Conservation (phyloP, 2,329 filamentous ascomycete genomes). For the Diaporthe citriasiana region DNA sequence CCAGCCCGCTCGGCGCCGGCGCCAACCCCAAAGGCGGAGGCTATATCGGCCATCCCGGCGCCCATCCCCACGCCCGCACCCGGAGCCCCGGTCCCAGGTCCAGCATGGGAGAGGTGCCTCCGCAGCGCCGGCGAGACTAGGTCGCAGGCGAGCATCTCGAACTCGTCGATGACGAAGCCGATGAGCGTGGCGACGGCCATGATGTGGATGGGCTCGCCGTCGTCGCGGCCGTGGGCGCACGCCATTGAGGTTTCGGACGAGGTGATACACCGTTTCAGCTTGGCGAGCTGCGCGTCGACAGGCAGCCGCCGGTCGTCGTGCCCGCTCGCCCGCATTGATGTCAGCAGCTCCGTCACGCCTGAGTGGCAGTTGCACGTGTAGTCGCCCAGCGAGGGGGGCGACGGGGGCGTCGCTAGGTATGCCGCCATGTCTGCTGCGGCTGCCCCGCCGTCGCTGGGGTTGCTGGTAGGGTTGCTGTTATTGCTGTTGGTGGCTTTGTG, state of each 20-base stretch:
- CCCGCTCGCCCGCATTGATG: background rate
- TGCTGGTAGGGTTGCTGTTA: background rate
- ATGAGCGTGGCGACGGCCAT: constrained; percentile 31
- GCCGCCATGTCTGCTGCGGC: background rate
- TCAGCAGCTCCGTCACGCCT: constrained; percentile 16
- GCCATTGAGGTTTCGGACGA: constrained; percentile 27
- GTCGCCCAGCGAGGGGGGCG: constrained; percentile 3
- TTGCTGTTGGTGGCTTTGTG: background rate
- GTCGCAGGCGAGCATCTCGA: constrained; percentile 24
- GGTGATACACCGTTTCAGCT: constrained; percentile 18
- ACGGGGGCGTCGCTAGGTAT: background rate
- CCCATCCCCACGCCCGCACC: too few species aligned
- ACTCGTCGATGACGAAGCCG: constrained; percentile 27
- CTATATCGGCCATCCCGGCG: background rate
- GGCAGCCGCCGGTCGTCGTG: constrained; percentile 5
- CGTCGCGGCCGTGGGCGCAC: constrained; percentile 4
- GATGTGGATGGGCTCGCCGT: constrained; percentile 28
- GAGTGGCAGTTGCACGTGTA: constrained; percentile 27
- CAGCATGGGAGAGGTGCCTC: background rate
- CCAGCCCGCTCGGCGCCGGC: background rate
- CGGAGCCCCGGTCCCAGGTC: too few species aligned
- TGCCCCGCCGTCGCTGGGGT: background rate
- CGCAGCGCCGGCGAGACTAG: background rate
- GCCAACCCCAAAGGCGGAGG: background rate
- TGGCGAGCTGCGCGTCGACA: constrained; percentile 28